Evolutionary conservation across 1,139 yeast species (phyloP).

Genomic region (Protomyces arabidopsidicola): DNA sequence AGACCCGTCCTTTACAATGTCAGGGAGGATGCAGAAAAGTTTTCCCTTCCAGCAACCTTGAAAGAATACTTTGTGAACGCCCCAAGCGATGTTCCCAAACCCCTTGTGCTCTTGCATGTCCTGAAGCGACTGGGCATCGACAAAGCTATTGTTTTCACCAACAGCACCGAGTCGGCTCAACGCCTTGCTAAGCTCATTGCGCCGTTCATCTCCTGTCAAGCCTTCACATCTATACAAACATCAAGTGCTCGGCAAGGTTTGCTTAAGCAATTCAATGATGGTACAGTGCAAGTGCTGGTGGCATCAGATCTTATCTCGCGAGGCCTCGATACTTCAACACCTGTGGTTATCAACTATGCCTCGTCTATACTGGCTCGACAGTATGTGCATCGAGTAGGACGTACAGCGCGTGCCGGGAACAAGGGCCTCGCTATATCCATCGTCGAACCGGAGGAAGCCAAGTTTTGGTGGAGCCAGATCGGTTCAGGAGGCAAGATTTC

Average conservation of each 20-base stretch:
- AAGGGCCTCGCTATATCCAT: slow-evolving; percentile 74
- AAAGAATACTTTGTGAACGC: slow-evolving; percentile 31
- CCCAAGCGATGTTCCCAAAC: slow-evolving; percentile 47
- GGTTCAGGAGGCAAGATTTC: slow-evolving; percentile 30
- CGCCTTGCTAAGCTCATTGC: slow-evolving; percentile 62
- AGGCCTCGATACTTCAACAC: slow-evolving; percentile 78
- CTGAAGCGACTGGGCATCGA: slow-evolving; percentile 38
- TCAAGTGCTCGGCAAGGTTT: slow-evolving; percentile 39
- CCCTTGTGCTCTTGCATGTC: slow-evolving; percentile 61
- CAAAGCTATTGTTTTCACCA: slow-evolving; percentile 57
- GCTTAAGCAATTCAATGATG: slow-evolving; percentile 54
- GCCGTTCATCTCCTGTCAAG: slow-evolving; percentile 34
- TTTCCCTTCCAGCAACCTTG: slow-evolving; percentile 41
- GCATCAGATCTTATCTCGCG: slow-evolving; percentile 95
- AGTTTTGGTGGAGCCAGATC: slow-evolving; percentile 36
- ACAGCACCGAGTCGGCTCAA: slow-evolving; percentile 80
- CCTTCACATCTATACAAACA: slow-evolving; percentile 43
- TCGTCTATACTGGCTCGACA: slow-evolving; percentile 90
- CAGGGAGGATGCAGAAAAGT: slow-evolving; percentile 41
- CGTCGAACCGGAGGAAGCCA: slow-evolving; percentile 59
- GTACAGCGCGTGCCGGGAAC: slow-evolving; percentile 90
- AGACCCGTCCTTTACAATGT: slow-evolving; percentile 70
- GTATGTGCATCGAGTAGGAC: slow-evolving; percentile 91
- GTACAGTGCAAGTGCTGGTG: slow-evolving; percentile 45
- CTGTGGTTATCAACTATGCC: slow-evolving; percentile 77